These are phyloP conservation scores for Arthrobotrys sphaeroides DNA, from an alignment of 2,329 filamentous ascomycete genomes.

Conservation along the genomic window DNA sequence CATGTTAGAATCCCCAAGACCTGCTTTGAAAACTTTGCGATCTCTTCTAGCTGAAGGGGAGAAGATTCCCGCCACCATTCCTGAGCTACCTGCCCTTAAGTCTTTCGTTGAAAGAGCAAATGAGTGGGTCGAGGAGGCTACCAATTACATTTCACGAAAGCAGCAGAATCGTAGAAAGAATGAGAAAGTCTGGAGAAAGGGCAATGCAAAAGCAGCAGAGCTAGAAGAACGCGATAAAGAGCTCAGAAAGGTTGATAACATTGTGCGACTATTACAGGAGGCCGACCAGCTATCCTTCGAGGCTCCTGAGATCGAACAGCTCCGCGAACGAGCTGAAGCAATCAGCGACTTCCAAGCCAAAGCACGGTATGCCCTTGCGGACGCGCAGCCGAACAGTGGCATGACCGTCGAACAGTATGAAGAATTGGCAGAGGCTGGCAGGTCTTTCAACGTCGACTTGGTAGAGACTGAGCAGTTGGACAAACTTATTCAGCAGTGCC, in stretches of 20 bases:
- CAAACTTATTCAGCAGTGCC: conserved; percentile 81
- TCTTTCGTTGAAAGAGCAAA: conserved; percentile 95
- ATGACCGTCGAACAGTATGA: conserved; percentile 78
- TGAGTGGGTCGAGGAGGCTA: conserved; percentile 97
- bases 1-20: conserved; percentile 82
- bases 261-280: conserved; percentile 81
- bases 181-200: conserved; percentile 83
- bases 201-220: conserved; percentile 78
- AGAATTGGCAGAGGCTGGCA: conserved; percentile 87
- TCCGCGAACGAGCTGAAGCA: conserved; percentile 84
- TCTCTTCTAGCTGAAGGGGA: conserved; percentile 90
- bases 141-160: conserved; percentile 94
- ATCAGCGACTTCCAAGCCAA: conserved; percentile 85
- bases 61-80: conserved; percentile 89
- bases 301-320: conserved; percentile 84
- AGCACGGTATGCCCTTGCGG: conserved; percentile 75
- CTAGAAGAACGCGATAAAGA: conserved; percentile 85
- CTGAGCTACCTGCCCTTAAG: conserved; percentile 81
- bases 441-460: conserved; percentile 88
- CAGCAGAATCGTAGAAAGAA: conserved; percentile 97
- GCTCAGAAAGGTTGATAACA: conserved; percentile 85
- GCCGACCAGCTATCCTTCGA: conserved; percentile 91
- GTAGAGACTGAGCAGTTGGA: conserved; percentile 86
- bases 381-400: conserved; percentile 67
- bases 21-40: conserved; percentile 85